Percentiles rank a stretch among this genome's conserved stretches.
These are phyloP conservation scores for Globisporangium spinosum DNA, from an alignment of 352 stramenopile species.

Conservation along the genomic window DNA sequence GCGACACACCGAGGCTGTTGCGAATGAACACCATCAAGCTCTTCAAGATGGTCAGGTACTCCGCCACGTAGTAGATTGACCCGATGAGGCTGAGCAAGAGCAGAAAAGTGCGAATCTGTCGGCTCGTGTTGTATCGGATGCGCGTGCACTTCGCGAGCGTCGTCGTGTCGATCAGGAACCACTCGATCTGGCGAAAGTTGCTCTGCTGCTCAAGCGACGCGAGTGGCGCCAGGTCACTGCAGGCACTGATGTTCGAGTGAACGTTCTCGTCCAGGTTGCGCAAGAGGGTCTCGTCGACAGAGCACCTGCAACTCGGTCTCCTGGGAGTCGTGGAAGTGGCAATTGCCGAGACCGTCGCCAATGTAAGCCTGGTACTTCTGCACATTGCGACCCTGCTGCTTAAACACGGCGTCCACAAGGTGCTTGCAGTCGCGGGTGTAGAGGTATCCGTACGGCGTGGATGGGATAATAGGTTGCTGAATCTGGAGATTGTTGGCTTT, in stretches of 20 bases:
- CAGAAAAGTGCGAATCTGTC: slow-evolving; percentile 33
- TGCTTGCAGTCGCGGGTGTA: slow-evolving; percentile 31
- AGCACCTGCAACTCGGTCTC: slow-evolving; percentile 35
- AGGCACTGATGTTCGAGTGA: slow-evolving; percentile 20
- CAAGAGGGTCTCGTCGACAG: slow-evolving; percentile 31
- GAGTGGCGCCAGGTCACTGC: slow-evolving; percentile 13
- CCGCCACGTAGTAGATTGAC: slow-evolving; percentile 27
- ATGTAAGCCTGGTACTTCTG: slow-evolving; percentile 45
- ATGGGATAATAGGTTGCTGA: not conserved
- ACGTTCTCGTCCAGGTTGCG: slow-evolving; percentile 21
- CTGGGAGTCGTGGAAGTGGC: slow-evolving; percentile 34
- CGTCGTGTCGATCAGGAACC: slow-evolving; percentile 31
- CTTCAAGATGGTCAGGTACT: slow-evolving; percentile 28
- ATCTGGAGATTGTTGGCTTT: slow-evolving; percentile 15
- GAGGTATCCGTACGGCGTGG: slow-evolving; percentile 36
- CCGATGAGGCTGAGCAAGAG: slow-evolving; percentile 37
- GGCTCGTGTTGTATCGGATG: slow-evolving; percentile 41
- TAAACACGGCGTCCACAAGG: slow-evolving; percentile 24
- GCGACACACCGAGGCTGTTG: not conserved
- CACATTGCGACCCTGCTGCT: slow-evolving; percentile 34
- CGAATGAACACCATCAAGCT: slow-evolving; percentile 5
- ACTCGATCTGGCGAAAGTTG: slow-evolving; percentile 31
- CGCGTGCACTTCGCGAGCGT: slow-evolving; percentile 23
- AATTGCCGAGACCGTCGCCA: slow-evolving; percentile 33
- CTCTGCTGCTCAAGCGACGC: slow-evolving; percentile 15